Evolutionary conservation across 2,329 filamentous ascomycete species (phyloP), one percentile per base, ranked within the genome.

Genomic region (Blastomyces emzantsi): DNA sequence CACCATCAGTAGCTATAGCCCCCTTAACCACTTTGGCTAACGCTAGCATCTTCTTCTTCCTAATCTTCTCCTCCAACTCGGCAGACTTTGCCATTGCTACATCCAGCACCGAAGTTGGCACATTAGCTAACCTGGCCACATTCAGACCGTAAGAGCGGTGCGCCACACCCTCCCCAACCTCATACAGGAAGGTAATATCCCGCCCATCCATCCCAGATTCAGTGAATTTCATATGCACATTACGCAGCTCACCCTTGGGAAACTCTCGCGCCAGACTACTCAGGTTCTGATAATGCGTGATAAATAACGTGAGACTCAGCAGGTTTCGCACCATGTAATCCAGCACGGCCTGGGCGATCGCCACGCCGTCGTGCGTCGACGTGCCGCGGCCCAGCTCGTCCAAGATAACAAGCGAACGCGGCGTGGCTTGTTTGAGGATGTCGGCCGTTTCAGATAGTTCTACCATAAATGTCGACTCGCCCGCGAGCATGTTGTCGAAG

Each of bases 381-480:
- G 94, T 99, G 61, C 94, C 94, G 62, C 94, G 85, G 43, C 94
- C 94, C 2, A 99, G 83, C 79, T 99, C 94, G 77, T 99, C 94
- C 6, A 99, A 85, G 55, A 99, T 91, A 66, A 99, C 89, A 7
- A 99, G 83, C 55, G 86, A 90, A 56, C 90, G 86, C 0, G 90
- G 86, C 0, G 92, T 94, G 0, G 93, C 94, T 70, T 90, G 85
- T 72, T 94, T 93, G 30, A 99, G 82, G 69, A 99, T 97, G 65
- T 92, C 87, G 1, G 89, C 87, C 1, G 94, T 97, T 76, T 99
- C 94, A 45, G 88, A 91, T 1, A 99, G 85, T 74, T 99, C 94
- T 62, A 99, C 92, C 92, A 97, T 97, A 78, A 99, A 99, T 15
- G 94, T 99, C 30, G 86, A 90, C 77, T 99, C 94, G 70, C 92